Conservation (phyloP, 164 flowering plant genomes). For the Sextonia rubra region DNA sequence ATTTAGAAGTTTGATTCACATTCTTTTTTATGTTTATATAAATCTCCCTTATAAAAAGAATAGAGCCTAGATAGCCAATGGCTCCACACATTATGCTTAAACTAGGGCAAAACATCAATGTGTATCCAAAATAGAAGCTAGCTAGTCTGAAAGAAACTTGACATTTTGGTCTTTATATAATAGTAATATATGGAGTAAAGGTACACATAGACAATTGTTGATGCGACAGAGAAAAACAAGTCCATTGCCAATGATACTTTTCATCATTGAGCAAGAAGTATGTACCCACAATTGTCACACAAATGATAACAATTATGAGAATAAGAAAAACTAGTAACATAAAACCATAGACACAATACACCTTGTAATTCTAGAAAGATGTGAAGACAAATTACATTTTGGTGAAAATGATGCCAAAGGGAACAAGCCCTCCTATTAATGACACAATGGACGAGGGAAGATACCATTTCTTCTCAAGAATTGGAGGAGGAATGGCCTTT, state of each 20-base stretch:
- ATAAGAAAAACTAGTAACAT: slow-evolving; percentile 95
- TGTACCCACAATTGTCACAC: slow-evolving; percentile 97
- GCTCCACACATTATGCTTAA: slow-evolving; percentile 95
- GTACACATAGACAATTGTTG: slow-evolving; percentile 91
- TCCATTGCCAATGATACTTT: slow-evolving; percentile 99
- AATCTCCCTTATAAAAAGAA: too few species aligned
- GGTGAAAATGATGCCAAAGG: slow-evolving; percentile 96
- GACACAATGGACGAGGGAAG: slow-evolving; percentile 92
- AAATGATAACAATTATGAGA: slow-evolving; percentile 86
- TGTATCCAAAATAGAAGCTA: slow-evolving; percentile 99
- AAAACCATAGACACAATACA: slow-evolving; percentile 96
- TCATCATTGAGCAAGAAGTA: slow-evolving; percentile 96
- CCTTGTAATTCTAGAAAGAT: slow-evolving; percentile 99
- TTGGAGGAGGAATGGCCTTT: slow-evolving; percentile 98
- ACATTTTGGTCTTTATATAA: slow-evolving; percentile 94
- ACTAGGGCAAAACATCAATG: slow-evolving; percentile 94
- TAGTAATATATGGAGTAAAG: slow-evolving; percentile 90
- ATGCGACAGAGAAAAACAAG: slow-evolving; percentile 97
- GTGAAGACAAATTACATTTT: slow-evolving; percentile 99
- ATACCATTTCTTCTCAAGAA: slow-evolving; percentile 98
- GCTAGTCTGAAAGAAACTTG: slow-evolving; percentile 98
- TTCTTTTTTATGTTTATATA: too few species aligned
- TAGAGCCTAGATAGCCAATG: too few species aligned
- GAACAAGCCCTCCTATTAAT: slow-evolving; percentile 96
- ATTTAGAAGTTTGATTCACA: too few species aligned